Percentiles rank a stretch among this genome's conserved stretches.
Evolutionary conservation across 164 flowering plant genomes (phyloP).

Genomic region (Piper betle): DNA sequence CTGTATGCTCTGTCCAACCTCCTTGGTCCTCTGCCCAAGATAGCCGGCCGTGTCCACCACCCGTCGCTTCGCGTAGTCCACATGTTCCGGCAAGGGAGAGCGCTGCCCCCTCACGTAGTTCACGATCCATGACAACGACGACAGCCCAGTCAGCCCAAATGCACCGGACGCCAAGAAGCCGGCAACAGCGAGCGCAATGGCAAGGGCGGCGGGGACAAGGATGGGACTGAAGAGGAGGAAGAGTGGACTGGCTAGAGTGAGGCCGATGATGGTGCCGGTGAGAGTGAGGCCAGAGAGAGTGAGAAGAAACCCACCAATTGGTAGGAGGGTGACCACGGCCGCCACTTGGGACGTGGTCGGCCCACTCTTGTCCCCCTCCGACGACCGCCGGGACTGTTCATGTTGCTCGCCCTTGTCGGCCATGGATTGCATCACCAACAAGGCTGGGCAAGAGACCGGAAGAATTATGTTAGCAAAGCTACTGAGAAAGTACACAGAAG

Average conservation of each 20-base stretch:
- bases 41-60: slow-evolving; percentile 27
- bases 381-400: slow-evolving; percentile 2
- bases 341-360: slow-evolving; percentile 24
- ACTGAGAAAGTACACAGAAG: neutral
- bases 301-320: slow-evolving; percentile 12
- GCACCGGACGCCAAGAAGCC: slow-evolving; percentile 17
- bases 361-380: slow-evolving; percentile 8
- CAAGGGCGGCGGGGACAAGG: slow-evolving; percentile 14
- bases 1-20: slow-evolving; percentile 21
- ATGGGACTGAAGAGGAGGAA: slow-evolving; percentile 18
- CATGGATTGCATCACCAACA: slow-evolving; percentile 7
- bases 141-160: slow-evolving; percentile 11
- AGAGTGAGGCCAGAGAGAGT: slow-evolving; percentile 16
- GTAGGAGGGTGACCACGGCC: slow-evolving; percentile 26
- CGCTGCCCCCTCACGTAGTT: slow-evolving; percentile 12
- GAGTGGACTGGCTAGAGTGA: slow-evolving; percentile 16
- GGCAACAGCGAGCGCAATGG: slow-evolving; percentile 6
- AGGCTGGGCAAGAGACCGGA: neutral
- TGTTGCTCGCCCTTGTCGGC: slow-evolving; percentile 12
- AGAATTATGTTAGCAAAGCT: neutral
- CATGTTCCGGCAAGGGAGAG: slow-evolving; percentile 28
- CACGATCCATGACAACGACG: slow-evolving; percentile 16
- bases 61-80: slow-evolving; percentile 25
- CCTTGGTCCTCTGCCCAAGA: slow-evolving; percentile 35
- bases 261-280: slow-evolving; percentile 12